Evolutionary conservation across 768 basidiomycete species (phyloP).

Genomic region (Termitomyces heimii): DNA sequence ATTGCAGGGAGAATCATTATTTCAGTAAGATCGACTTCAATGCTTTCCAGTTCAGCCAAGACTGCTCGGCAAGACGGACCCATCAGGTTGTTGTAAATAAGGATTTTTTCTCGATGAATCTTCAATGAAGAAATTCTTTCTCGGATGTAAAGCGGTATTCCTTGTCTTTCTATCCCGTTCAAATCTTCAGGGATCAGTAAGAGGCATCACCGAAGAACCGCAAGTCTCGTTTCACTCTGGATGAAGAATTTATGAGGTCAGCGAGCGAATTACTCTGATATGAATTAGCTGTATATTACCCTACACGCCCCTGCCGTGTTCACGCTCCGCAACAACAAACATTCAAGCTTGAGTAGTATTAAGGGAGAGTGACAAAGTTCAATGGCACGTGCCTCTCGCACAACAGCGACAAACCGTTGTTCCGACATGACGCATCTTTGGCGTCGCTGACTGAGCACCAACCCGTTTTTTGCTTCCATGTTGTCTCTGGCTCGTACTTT

Average conservation of each 20-base stretch:
- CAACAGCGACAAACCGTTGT: constrained; percentile 6
- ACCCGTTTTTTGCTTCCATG: constrained; percentile 28
- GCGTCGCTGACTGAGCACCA: background rate
- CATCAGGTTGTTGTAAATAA: background rate
- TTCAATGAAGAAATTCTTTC: background rate
- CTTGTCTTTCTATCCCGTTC: background rate
- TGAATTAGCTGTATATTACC: too few relatives aligned
- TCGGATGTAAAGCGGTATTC: too few relatives aligned
- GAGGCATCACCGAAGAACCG: background rate
- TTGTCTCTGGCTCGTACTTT: constrained; percentile 39
- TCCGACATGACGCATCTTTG: constrained; percentile 15
- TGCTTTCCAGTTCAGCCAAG: background rate
- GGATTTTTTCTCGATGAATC: too few relatives aligned
- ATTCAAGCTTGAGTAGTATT: too few relatives aligned
- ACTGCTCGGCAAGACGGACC: background rate
- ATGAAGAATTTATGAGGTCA: background rate
- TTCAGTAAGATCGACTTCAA: background rate
- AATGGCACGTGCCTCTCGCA: background rate
- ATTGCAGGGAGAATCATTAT: background rate
- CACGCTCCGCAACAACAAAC: background rate
- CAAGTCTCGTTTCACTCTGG: background rate
- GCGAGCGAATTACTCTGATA: background rate
- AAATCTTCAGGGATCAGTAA: background rate
- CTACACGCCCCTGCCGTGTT: too few relatives aligned
- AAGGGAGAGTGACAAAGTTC: too few relatives aligned